Percentiles rank a stretch among this genome's conserved stretches.
Evolutionary conservation across 2,329 filamentous ascomycete species (phyloP).

Genomic region (Fusarium sp.): DNA sequence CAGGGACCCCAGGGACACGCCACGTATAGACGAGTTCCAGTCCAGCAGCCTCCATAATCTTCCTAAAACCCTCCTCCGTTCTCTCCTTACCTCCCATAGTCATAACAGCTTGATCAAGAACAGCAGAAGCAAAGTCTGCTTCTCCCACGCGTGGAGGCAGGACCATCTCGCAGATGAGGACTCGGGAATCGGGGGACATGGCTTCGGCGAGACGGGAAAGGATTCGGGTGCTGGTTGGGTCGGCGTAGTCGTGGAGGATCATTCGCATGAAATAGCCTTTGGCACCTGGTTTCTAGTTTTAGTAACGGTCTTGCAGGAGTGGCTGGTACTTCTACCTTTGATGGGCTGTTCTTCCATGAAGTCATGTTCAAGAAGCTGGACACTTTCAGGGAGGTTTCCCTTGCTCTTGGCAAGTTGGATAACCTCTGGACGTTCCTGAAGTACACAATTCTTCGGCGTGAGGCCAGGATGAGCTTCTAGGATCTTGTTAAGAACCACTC

Average conservation of each 20-base stretch:
- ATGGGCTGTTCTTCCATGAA: constrained; percentile 48
- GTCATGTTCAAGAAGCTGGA: constrained; percentile 45
- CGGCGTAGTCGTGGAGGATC: constrained; percentile 51
- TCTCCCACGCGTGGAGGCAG: constrained; percentile 46
- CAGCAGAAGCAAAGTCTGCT: constrained; percentile 46
- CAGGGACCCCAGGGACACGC: constrained; percentile 40
- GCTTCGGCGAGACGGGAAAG: constrained; percentile 44
- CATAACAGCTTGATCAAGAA: constrained; percentile 51
- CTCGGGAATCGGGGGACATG: constrained; percentile 46
- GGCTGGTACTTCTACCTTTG: constrained; percentile 37
- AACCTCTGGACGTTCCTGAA: constrained; percentile 46
- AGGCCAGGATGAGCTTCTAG: constrained; percentile 46
- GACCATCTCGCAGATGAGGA: constrained; percentile 51
- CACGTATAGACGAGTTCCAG: constrained; percentile 47
- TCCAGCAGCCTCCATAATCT: constrained; percentile 46
- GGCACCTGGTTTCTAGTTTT: constrained; percentile 40
- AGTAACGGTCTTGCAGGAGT: background rate
- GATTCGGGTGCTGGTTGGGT: constrained; percentile 44
- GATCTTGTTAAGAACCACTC: constrained; percentile 47
- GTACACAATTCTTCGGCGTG: constrained; percentile 38
- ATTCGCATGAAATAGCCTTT: constrained; percentile 52
- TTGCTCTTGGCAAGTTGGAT: constrained; percentile 41
- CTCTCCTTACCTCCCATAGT: constrained; percentile 52
- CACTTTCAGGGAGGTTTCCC: constrained; percentile 29
- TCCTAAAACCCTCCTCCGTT: constrained; percentile 45